Evolutionary conservation across 495 filamentous ascomycete genomes (phyloP).

Genomic region (Entonaema liquescens): DNA sequence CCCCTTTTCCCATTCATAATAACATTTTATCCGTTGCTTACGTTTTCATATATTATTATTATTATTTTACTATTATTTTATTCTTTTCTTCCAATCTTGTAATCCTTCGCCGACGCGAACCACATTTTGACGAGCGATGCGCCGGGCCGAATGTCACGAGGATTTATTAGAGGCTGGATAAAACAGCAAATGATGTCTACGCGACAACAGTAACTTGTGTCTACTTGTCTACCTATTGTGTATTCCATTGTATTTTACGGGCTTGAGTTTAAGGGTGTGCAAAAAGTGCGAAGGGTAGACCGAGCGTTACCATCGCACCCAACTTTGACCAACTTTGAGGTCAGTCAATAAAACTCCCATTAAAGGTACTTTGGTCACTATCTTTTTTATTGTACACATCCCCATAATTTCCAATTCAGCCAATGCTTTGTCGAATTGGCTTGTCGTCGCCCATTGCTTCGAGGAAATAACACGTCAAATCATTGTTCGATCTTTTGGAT

Average conservation of each 20-base stretch:
- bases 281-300: conserved; percentile 8
- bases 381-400: conserved; percentile 22
- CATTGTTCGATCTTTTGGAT: conserved; percentile 8
- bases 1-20: conserved; percentile 3
- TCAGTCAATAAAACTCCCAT: conserved; percentile 19
- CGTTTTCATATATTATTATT: background rate
- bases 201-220: conserved; percentile 44
- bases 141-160: conserved; percentile 46
- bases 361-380: background rate
- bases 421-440: conserved; percentile 25
- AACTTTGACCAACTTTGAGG: conserved; percentile 35
- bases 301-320: conserved; percentile 30
- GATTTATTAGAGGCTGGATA: conserved; percentile 49
- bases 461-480: conserved; percentile 20
- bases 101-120: conserved; percentile 41
- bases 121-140: conserved; percentile 48
- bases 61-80: background rate
- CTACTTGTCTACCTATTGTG: conserved; percentile 30
- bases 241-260: conserved; percentile 21
- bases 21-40: background rate
- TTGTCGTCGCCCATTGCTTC: conserved; percentile 16
- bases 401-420: conserved; percentile 29
- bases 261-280: conserved; percentile 7
- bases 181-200: conserved; percentile 42
- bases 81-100: background rate